Percentiles rank a stretch among this genome's conserved stretches.
Conservation (phyloP, 1,139 yeast genomes). For the Candida freyschussii region DNA sequence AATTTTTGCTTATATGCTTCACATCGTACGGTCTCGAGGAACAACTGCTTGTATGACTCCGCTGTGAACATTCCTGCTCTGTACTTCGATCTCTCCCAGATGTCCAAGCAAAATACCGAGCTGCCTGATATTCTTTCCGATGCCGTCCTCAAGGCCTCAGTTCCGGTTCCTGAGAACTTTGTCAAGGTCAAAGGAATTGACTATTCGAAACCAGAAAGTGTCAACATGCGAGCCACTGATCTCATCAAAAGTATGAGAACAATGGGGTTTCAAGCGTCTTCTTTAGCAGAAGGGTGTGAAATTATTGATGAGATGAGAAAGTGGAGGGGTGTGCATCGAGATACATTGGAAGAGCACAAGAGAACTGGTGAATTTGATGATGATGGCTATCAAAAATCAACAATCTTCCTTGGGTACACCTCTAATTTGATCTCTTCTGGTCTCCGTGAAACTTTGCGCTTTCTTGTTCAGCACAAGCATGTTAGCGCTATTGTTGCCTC, state of each 20-base stretch:
- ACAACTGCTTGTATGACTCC: too few relatives aligned
- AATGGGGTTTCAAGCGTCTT: conserved; percentile 98
- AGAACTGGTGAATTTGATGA: conserved; percentile 75
- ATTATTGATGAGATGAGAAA: conserved; percentile 85
- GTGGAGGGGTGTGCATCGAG: conserved; percentile 81
- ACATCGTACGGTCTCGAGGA: too few relatives aligned
- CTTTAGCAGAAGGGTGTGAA: conserved; percentile 82
- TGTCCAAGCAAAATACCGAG: conserved; percentile 33
- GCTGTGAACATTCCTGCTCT: background rate
- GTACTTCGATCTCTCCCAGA: conserved; percentile 11
- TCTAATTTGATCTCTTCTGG: conserved; percentile 97
- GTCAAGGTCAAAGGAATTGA: conserved; percentile 82
- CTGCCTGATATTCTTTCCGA: conserved; percentile 70
- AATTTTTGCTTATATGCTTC: too few relatives aligned
- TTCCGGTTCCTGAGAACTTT: conserved; percentile 76
- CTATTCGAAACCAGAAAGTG: conserved; percentile 67
- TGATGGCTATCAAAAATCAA: conserved; percentile 75
- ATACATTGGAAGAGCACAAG: conserved; percentile 63
- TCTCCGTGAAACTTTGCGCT: conserved; percentile 82
- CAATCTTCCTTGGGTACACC: conserved; percentile 93
- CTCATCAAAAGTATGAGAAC: conserved; percentile 76
- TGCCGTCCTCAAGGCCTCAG: conserved; percentile 85
- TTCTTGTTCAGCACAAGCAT: conserved; percentile 86
- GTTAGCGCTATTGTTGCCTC: conserved; percentile 92
- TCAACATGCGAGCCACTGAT: conserved; percentile 72